Conservation (phyloP, 2,329 filamentous ascomycete species). For the Cercospora sp. region DNA sequence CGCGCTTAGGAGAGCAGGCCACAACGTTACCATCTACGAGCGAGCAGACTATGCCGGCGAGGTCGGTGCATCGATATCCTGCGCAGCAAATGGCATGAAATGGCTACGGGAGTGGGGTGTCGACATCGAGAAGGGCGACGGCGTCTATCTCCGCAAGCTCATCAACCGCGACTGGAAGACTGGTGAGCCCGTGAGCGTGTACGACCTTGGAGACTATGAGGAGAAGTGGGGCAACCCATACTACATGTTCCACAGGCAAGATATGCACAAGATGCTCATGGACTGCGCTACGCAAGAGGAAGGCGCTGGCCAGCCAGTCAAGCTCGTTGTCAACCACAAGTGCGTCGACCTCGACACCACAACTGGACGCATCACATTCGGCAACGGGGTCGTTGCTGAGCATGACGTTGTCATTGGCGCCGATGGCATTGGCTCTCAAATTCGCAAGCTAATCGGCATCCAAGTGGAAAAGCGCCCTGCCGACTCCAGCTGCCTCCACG, state of each 20-base stretch:
- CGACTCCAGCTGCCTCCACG: slow-evolving; percentile 63
- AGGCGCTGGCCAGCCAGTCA: slow-evolving; percentile 57
- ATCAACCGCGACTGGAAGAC: slow-evolving; percentile 72
- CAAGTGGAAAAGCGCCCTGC: slow-evolving; percentile 60
- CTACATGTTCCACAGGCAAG: slow-evolving; percentile 69
- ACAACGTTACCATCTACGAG: slow-evolving; percentile 63
- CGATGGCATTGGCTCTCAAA: slow-evolving; percentile 67
- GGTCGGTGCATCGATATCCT: slow-evolving; percentile 67
- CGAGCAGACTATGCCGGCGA: slow-evolving; percentile 66
- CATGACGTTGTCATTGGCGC: slow-evolving; percentile 66
- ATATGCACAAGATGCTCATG: slow-evolving; percentile 69
- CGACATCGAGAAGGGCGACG: slow-evolving; percentile 64
- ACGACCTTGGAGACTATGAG: slow-evolving; percentile 65
- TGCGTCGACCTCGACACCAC: slow-evolving; percentile 53
- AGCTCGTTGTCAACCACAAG: slow-evolving; percentile 58
- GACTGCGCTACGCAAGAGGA: slow-evolving; percentile 55
- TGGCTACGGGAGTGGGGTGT: slow-evolving; percentile 71
- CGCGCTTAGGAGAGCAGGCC: slow-evolving; percentile 55
- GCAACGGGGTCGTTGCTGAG: slow-evolving; percentile 51
- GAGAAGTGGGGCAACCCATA: slow-evolving; percentile 63
- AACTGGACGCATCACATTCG: slow-evolving; percentile 51
- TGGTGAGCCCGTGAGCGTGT: slow-evolving; percentile 65
- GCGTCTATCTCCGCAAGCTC: slow-evolving; percentile 64
- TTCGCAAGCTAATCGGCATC: slow-evolving; percentile 65
- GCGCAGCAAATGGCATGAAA: slow-evolving; percentile 68